Base-by-base conservation (phyloP, 306 rosid genomes). In the Gleditsia sinensis region DNA sequence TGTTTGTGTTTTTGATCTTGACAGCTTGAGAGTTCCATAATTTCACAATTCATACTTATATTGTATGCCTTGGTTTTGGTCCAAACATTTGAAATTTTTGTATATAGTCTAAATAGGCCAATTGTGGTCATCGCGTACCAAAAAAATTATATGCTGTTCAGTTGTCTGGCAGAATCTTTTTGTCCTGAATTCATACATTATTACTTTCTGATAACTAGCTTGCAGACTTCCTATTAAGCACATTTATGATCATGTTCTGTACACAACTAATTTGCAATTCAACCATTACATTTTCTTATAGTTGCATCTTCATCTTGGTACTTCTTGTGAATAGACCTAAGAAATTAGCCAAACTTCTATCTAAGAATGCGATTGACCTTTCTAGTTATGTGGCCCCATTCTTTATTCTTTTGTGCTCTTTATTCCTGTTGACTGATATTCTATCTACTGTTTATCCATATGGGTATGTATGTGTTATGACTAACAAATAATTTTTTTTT, bases 401-500 rank as follows among this genome's bases (percentile, higher is more conserved):
- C 11, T 27, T 57, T 25, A 8, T 59, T 71, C 10, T 51, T 21
- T 36, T 19, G 46, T 70, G 17, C 46, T 25, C 19, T 6, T 25
- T 43, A 30, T 14, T 72, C 58, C 16, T 56, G 28, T 42, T 10
- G 56, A 27, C 9, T 16, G 55, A 27, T 30, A 33, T 71, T 39
- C 19, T 32, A 56, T 17, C 51, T 65, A 11, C 16, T 40, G 6
- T 27, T 3, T 61, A 19, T 61, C 28, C 48, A 36, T 28, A 6
- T 2, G 12, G 39, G 21, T 7, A 28, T 57, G 39, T 6, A 0
- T n/a, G 19, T 16, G 11, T 58, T 59, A 10, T 60, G 67, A 59
- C 27, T 60, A 34, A 62, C 24, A 36, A 21, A 42, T 82, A 30
- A 40, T 75, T n/a, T 82, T 34, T 53, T 78, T 59, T 43, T 67